Conservation (phyloP, 345 rosid species). For the Anastatica hierochuntica region DNA sequence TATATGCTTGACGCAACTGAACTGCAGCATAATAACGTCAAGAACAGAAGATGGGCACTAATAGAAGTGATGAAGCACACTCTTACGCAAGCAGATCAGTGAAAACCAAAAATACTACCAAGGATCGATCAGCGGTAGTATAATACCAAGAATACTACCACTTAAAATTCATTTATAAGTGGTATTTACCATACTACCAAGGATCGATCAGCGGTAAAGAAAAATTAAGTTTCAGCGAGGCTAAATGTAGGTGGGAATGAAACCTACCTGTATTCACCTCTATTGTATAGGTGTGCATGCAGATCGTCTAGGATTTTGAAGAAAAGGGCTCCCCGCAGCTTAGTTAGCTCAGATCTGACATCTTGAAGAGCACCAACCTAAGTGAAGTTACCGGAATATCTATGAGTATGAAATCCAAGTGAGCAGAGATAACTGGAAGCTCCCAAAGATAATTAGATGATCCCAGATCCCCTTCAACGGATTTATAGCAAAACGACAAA, state of each 20-base stretch:
- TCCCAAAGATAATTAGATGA: constrained; percentile 4
- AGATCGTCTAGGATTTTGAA: constrained; percentile 87
- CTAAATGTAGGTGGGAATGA: neutral
- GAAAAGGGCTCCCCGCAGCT: constrained; percentile 78
- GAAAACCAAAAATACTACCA: neutral
- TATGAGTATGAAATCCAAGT: constrained; percentile 15
- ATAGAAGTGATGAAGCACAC: constrained; percentile 9
- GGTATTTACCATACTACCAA: neutral
- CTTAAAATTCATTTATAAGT: neutral
- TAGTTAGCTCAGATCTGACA: constrained; percentile 84
- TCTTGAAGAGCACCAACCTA: constrained; percentile 99
- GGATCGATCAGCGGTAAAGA: neutral
- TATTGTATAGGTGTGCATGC: constrained; percentile 92
- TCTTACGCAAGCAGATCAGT: neutral
- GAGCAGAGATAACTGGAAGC: neutral
- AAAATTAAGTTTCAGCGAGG: neutral
- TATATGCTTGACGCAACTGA: constrained; percentile 61
- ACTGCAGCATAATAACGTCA: constrained; percentile 48
- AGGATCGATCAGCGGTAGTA: too few relatives aligned
- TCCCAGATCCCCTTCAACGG: neutral
- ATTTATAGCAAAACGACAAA: constrained; percentile 1
- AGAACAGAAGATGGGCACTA: constrained; percentile 20
- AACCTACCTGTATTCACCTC: constrained; percentile 83
- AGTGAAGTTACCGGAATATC: constrained; percentile 16
- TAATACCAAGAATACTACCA: constrained; percentile 2